Conservation (phyloP, 108 stramenopile genomes). For the Conticribra weissflogii region DNA sequence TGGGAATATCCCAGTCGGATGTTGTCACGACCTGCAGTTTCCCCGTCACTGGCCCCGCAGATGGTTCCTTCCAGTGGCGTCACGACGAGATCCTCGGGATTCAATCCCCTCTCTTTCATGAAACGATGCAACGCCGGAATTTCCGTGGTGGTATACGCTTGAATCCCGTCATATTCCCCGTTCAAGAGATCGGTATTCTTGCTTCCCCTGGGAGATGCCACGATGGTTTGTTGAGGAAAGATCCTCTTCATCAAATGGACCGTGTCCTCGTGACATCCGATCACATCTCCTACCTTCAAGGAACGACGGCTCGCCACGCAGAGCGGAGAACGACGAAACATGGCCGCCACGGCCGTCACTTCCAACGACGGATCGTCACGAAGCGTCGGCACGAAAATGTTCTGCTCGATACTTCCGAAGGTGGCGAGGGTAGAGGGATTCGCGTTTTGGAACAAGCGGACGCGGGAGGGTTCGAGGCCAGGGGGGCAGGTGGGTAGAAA, state of each 20-base stretch:
- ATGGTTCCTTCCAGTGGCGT: constrained; percentile 20
- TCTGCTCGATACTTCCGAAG: constrained; percentile 53
- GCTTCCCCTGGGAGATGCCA: constrained; percentile 49
- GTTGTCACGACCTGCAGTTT: too few species aligned
- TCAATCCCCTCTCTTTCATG: constrained; percentile 12
- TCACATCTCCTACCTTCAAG: constrained; percentile 20
- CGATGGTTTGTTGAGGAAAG: constrained; percentile 29
- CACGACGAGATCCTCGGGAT: constrained; percentile 11
- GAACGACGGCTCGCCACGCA: constrained; percentile 38
- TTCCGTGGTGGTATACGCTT: constrained; percentile 58
- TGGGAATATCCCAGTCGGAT: constrained; percentile 55
- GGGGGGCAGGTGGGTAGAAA: constrained; percentile 58
- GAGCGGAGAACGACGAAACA: constrained; percentile 50
- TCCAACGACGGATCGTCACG: constrained; percentile 34
- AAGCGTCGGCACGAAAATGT: constrained; percentile 52
- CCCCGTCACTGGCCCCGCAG: constrained; percentile 1
- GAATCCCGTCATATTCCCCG: constrained; percentile 38
- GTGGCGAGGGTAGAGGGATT: constrained; percentile 18
- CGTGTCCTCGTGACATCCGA: constrained; percentile 59
- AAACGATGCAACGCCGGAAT: constrained; percentile 42
- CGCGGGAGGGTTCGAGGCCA: constrained; percentile 37
- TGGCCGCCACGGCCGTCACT: constrained; percentile 46
- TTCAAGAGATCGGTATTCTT: constrained; percentile 53
- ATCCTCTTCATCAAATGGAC: constrained; percentile 40
- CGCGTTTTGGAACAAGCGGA: constrained; percentile 35